Evolutionary conservation across 2,329 filamentous ascomycete species (phyloP).

Genomic region (Ceratocystis variospora): DNA sequence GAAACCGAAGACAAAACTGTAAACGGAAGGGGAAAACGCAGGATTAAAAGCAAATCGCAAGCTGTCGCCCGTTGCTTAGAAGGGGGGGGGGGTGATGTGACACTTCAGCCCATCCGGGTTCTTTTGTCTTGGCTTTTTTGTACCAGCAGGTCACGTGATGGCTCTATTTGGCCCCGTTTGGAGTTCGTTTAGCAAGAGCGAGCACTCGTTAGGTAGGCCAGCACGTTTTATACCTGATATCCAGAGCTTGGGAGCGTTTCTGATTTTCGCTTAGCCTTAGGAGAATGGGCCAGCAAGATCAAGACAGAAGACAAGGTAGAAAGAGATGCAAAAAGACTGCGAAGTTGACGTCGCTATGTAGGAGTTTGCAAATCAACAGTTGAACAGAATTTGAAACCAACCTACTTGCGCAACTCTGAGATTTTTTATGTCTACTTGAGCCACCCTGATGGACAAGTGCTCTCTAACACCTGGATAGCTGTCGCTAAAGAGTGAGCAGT

Average conservation of each 20-base stretch:
- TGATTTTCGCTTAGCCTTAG: no score
- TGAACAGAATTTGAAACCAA: no score
- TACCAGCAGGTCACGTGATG: not conserved
- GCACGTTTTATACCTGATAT: no score
- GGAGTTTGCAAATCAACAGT: no score
- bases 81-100: not conserved
- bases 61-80: not conserved
- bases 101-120: constrained; percentile 5
- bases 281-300: no score
- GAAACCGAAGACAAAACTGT: not conserved
- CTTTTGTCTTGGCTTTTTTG: not conserved
- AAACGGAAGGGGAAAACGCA: constrained; percentile 9
- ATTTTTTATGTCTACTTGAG: not conserved
- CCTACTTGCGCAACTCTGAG: not conserved
- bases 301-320: no score
- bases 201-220: no score
- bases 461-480: not conserved
- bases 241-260: no score
- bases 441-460: not conserved
- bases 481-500: no score
- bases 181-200: not conserved
- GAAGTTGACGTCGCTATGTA: no score
- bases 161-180: not conserved
- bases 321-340: no score
- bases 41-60: constrained; percentile 9